Evolutionary conservation across 495 filamentous ascomycete species (phyloP).

Genomic region (Staphylotrichum longicolle): DNA sequence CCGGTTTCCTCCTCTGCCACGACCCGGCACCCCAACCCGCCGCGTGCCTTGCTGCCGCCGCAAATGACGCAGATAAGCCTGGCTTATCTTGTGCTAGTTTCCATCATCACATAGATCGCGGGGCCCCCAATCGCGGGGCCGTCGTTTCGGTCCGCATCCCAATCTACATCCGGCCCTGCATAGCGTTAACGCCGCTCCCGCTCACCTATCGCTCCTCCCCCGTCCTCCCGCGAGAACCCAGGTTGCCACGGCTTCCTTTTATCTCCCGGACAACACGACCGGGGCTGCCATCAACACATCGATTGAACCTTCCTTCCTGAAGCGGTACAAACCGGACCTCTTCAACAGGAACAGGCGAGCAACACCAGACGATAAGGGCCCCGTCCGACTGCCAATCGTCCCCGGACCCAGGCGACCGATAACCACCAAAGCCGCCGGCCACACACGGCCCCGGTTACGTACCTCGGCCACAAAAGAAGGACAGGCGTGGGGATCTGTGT

Average conservation of each 20-base stretch:
- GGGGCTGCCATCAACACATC: neutral
- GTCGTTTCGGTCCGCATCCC: conserved; percentile 22
- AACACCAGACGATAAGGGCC: conserved; percentile 20
- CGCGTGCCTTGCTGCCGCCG: conserved; percentile 22
- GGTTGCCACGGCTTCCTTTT: conserved; percentile 4
- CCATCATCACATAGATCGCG: conserved; percentile 47
- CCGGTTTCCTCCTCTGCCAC: neutral
- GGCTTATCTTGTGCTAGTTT: conserved; percentile 53
- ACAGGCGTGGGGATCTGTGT: neutral
- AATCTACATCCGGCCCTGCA: conserved; percentile 22
- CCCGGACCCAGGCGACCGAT: no score
- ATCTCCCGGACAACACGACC: conserved; percentile 1
- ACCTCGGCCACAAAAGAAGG: neutral
- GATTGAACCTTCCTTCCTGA: neutral
- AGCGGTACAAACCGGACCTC: neutral
- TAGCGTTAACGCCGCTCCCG: conserved; percentile 9
- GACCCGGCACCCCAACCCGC: neutral
- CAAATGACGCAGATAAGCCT: conserved; percentile 55
- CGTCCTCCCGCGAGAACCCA: neutral
- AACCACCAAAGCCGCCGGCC: neutral
- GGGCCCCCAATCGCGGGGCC: conserved; percentile 19
- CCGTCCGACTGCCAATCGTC: neutral
- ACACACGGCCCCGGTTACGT: neutral
- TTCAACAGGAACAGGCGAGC: neutral
- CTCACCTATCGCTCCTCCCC: conserved; percentile 12